Evolutionary conservation across 2,329 filamentous ascomycete species (phyloP).

Genomic region (Colletotrichum higginsianum): DNA sequence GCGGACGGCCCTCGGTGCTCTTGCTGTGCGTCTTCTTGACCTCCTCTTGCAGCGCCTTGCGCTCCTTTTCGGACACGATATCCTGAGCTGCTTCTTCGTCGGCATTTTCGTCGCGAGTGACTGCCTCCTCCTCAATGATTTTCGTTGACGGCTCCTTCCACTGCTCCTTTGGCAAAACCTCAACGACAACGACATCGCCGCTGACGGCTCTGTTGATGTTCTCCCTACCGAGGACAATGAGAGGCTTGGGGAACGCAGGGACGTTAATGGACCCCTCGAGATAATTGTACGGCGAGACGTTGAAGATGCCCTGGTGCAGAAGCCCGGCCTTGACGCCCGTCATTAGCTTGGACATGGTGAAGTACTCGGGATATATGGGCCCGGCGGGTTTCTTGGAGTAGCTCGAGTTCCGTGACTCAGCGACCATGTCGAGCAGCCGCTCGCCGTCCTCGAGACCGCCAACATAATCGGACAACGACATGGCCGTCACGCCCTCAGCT

Average conservation of each 20-base stretch:
- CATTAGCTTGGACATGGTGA: conserved; percentile 91
- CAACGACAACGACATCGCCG: conserved; percentile 92
- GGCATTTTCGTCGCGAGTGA: conserved; percentile 94
- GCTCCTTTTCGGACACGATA: conserved; percentile 90
- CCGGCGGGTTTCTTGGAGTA: conserved; percentile 74
- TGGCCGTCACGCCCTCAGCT: conserved; percentile 79
- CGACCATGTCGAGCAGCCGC: conserved; percentile 92
- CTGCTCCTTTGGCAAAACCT: conserved; percentile 92
- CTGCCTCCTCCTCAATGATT: conserved; percentile 92
- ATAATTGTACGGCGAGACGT: conserved; percentile 98
- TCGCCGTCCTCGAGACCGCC: conserved; percentile 86
- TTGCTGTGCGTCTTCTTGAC: conserved; percentile 88
- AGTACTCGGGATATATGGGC: conserved; percentile 91
- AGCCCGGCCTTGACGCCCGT: conserved; percentile 91
- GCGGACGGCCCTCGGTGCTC: conserved; percentile 81
- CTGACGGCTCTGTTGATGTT: conserved; percentile 96
- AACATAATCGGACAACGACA: conserved; percentile 84
- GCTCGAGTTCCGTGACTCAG: conserved; percentile 79
- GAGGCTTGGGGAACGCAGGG: conserved; percentile 88
- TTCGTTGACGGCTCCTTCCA: conserved; percentile 98
- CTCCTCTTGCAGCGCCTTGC: conserved; percentile 89
- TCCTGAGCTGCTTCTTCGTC: conserved; percentile 80
- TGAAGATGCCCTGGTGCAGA: conserved; percentile 95
- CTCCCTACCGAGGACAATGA: conserved; percentile 91
- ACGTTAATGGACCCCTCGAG: conserved; percentile 94